These are phyloP conservation scores for Gilbertella persicaria DNA, from an alignment of 371 early-diverging fungal genomes.

Conservation along the genomic window DNA sequence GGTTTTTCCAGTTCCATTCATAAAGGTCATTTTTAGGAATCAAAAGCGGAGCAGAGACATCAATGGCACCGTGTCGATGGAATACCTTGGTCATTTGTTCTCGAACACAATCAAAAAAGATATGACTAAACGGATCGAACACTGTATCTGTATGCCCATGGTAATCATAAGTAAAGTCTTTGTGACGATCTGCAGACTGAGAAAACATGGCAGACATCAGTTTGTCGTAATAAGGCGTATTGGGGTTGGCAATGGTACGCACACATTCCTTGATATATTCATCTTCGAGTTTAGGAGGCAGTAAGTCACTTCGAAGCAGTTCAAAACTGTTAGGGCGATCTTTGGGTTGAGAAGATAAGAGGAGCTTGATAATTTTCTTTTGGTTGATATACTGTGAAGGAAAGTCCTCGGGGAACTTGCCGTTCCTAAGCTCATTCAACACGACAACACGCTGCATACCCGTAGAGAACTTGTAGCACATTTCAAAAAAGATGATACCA, in stretches of 20 bases:
- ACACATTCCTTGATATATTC: constrained; percentile 92
- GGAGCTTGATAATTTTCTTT: constrained; percentile 66
- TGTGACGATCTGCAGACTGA: constrained; percentile 78
- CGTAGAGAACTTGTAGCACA: constrained; percentile 70
- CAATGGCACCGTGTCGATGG: constrained; percentile 84
- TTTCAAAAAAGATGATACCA: constrained; percentile 72
- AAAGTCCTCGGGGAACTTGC: constrained; percentile 80
- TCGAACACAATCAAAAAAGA: constrained; percentile 72
- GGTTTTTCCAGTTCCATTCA: constrained; percentile 66
- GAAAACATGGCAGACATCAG: constrained; percentile 85
- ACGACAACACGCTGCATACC: constrained; percentile 74
- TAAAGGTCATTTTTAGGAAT: constrained; percentile 80
- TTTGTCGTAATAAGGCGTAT: constrained; percentile 83
- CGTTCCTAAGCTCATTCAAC: constrained; percentile 65
- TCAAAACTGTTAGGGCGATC: constrained; percentile 86
- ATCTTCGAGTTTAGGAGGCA: constrained; percentile 90
- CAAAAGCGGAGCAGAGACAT: constrained; percentile 81
- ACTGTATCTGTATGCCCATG: constrained; percentile 55
- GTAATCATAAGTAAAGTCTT: constrained; percentile 90
- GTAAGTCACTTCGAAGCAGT: constrained; percentile 72
- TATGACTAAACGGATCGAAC: constrained; percentile 63
- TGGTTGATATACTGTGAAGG: constrained; percentile 63
- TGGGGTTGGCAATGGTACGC: constrained; percentile 86
- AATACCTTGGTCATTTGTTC: constrained; percentile 83
- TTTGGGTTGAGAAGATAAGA: constrained; percentile 80